Percentiles rank a stretch among this genome's conserved stretches.
Evolutionary conservation across 225 moss, liverwort and hornwort species (phyloP).

Genomic region (Thuidium tamariscinum): DNA sequence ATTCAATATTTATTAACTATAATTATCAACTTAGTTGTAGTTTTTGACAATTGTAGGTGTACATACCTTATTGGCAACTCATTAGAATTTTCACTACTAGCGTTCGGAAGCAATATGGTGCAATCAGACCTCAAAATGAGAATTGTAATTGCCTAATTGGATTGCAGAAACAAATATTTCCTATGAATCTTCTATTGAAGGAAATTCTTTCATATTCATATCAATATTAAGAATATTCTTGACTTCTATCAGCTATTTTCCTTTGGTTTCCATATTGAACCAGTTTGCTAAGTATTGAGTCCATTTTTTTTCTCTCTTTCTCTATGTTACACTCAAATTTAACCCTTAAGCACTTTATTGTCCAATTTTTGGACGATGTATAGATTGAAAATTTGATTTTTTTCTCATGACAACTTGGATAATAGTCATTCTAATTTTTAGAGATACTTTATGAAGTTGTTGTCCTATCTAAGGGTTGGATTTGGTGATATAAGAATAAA

Average conservation of each 20-base stretch:
- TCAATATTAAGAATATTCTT: too few species aligned
- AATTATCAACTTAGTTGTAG: not conserved
- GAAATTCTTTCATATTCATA: not conserved
- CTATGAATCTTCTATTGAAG: rapidly evolving
- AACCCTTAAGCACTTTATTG: too few species aligned
- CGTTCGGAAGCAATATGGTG: rapidly evolving
- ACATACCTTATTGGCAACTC: not conserved
- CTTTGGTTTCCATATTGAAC: rapidly evolving
- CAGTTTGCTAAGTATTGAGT: rapidly evolving
- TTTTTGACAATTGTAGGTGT: not conserved
- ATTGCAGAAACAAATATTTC: too few species aligned
- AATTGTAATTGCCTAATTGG: not conserved
- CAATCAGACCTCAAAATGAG: not conserved
- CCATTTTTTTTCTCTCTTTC: too few species aligned
- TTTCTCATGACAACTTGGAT: too few species aligned
- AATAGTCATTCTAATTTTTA: too few species aligned
- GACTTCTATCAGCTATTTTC: not conserved
- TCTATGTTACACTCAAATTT: too few species aligned
- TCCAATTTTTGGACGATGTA: too few species aligned
- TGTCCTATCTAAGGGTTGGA: too few species aligned
- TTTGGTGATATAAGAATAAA: too few species aligned
- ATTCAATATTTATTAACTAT: rapidly evolving
- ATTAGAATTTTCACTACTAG: not conserved
- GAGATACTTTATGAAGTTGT: too few species aligned
- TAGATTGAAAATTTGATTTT: too few species aligned